Evolutionary conservation across 768 basidiomycete genomes (phyloP), one percentile per base, ranked within the genome.

Genomic region (Boletus rubropictus): DNA sequence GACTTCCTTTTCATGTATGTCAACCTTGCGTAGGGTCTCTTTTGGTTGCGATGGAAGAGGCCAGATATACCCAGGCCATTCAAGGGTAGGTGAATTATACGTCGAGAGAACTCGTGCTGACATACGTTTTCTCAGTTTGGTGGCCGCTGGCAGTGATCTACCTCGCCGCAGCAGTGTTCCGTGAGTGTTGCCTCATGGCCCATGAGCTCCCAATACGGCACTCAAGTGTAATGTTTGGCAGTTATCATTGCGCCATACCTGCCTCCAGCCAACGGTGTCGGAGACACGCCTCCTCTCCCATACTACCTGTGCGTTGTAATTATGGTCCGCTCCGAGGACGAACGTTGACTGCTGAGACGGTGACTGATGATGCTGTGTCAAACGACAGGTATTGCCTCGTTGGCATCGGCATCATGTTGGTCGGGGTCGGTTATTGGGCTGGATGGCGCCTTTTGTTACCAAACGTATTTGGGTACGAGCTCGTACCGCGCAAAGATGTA

Each of bases 271-370:
- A 76, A 77, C 49, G 70, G 72, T 7, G 70, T 78, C 1, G 81
- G 81, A 12, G 79, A 82, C 52, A 80, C 79, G 1, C 79, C 79
- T 9, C 77, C 81, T 10, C 58, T 82, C n/a, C 79, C 80, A 1
- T 81, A 81, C 50, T 81, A 80, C 54, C 53, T 82, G 72, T 74
- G 48, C 12, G 52, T 50, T 14, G n/a, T 7, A 36, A 10, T 11
- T 10, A 61, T 79, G 10, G 61, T 80, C 22, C 3, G 3, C 5
- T 18, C 12, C 17, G 28, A 20, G 27, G 14, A n/a, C 5, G 10
- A 17, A 20, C 22, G 18, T 18, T 20, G 1, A 17, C 1, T 2
- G 73, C 75, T 12, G 9, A 25, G 12, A 8, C 9, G 4, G 12
- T n/a, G 2, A 15, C 25, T 39, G 15, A 40, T 33, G 28, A 20